Evolutionary conservation across 768 basidiomycete genomes (phyloP), one percentile per base, ranked within the genome.

Genomic region (Russula olivacea): DNA sequence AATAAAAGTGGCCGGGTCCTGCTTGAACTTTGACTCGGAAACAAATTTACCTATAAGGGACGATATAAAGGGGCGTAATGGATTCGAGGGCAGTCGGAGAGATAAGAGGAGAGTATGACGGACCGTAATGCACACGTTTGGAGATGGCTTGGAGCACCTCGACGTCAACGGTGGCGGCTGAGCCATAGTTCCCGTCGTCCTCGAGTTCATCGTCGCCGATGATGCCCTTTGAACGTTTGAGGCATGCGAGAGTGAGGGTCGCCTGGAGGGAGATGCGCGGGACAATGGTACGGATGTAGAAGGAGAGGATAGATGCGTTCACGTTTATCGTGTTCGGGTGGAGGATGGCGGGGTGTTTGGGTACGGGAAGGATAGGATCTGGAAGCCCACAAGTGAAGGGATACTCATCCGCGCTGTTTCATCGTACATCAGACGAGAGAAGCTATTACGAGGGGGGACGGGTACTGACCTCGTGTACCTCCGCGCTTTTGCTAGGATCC

Each of bases 181-280:
- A 94, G 19, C 97, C 97, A 72, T 99, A 97, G 74, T 99, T 99
- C 32, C 94, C 95, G 70, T 99, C 97, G 72, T 98, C 94, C 67
- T 93, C 87, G 71, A 79, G 83, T 72, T 90, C 88, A 23, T 80
- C 84, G 65, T 84, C 83, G 2, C 85, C 86, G 17, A 72, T 73
- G 68, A 90, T 84, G 12, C 89, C 89, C 52, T 79, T 78, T 1
- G 83, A 82, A 32, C 86, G 85, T 68, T 88, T 91, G 50, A 76
- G 75, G 9, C 83, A 78, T 30, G 88, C 81, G 34, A 92, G 78
- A n/a, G 77, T 70, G 38, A 86, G 72, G 0, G 91, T 91, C 10
- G 89, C 86, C 15, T 79, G 81, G 17, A 80, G 78, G 15, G 94
- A 90, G 69, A 99, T 95, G 60, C 88, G 85, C 1, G 97, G 95